Evolutionary conservation across 106 monocot species (phyloP).

Genomic region (Dioscorea dumetorum): DNA sequence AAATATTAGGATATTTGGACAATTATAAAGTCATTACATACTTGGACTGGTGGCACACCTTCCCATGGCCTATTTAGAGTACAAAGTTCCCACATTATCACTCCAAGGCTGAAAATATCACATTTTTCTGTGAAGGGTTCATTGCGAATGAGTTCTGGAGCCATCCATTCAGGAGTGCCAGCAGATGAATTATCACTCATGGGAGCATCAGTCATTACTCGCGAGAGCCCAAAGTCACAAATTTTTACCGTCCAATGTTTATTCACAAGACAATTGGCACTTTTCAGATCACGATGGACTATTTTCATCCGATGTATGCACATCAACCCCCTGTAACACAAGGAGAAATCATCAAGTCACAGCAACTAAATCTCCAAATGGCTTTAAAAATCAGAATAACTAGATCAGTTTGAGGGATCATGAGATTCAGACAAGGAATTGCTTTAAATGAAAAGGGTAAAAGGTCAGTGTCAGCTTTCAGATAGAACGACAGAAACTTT

Average conservation of each 20-base stretch:
- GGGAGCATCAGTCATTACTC: constrained; percentile 49
- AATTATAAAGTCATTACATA: constrained; percentile 15
- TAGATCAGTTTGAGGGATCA: too few relatives aligned
- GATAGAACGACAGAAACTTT: too few relatives aligned
- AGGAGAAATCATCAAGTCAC: not conserved
- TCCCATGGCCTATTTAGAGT: constrained; percentile 93
- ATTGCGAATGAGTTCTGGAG: constrained; percentile 92
- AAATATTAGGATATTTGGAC: too few relatives aligned
- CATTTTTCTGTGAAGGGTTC: constrained; percentile 91
- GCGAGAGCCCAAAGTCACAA: constrained; percentile 96
- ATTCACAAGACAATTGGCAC: constrained; percentile 96
- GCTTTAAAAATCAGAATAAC: too few relatives aligned
- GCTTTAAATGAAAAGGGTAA: too few relatives aligned
- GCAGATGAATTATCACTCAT: constrained; percentile 87
- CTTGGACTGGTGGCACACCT: constrained; percentile 83
- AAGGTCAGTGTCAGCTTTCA: too few relatives aligned
- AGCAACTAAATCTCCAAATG: too few relatives aligned
- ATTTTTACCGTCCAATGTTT: constrained; percentile 97
- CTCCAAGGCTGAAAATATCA: constrained; percentile 96
- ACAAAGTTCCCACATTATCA: constrained; percentile 98
- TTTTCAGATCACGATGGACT: constrained; percentile 93
- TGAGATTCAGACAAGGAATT: too few relatives aligned
- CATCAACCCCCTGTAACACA: constrained; percentile 74
- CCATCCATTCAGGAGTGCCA: constrained; percentile 99
- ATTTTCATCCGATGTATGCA: constrained; percentile 99